Percentiles rank a stretch among this genome's conserved stretches.
Conservation (phyloP, 2,329 filamentous ascomycete species). For the Cladobotryum mycophilum region DNA sequence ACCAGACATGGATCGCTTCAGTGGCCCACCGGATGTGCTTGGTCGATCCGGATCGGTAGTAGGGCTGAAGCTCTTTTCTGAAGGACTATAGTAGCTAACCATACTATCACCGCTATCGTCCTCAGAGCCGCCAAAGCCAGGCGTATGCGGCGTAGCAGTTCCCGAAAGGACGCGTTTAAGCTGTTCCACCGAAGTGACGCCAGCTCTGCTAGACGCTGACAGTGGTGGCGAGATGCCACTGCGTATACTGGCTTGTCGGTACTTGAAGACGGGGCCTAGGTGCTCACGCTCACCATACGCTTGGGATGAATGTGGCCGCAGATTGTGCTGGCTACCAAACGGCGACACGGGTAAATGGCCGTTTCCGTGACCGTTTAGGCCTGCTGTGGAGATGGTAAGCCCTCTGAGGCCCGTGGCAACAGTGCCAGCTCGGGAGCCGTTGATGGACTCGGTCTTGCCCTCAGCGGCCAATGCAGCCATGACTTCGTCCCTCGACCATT, state of each 20-base stretch:
- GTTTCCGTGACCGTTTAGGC: slow-evolving; percentile 35
- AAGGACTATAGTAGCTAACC: slow-evolving; percentile 62
- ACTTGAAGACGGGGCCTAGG: slow-evolving; percentile 32
- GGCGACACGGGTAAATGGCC: slow-evolving; percentile 38
- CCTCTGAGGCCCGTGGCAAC: slow-evolving; percentile 46
- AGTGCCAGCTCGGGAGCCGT: slow-evolving; percentile 64
- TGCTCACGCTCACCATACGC: slow-evolving; percentile 27
- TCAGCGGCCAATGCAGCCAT: slow-evolving; percentile 62
- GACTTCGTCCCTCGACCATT: slow-evolving; percentile 74
- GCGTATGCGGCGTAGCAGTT: slow-evolving; percentile 35
- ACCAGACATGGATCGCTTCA: slow-evolving; percentile 28
- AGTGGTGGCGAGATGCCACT: slow-evolving; percentile 43
- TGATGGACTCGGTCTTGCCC: slow-evolving; percentile 67
- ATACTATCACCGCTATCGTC: slow-evolving; percentile 61
- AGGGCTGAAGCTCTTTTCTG: slow-evolving; percentile 57
- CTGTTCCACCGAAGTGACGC: slow-evolving; percentile 57
- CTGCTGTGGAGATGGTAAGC: slow-evolving; percentile 47
- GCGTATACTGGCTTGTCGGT: slow-evolving; percentile 49
- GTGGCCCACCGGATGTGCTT: slow-evolving; percentile 23
- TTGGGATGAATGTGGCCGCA: slow-evolving; percentile 43
- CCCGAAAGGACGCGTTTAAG: slow-evolving; percentile 56
- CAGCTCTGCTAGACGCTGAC: slow-evolving; percentile 39
- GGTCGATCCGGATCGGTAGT: slow-evolving; percentile 21
- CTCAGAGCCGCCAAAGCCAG: slow-evolving; percentile 31
- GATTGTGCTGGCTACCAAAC: slow-evolving; percentile 43